phyloP scores from a whole-genome alignment of 139 green algal genomes.

The Edaphochlamys debaryana region DNA sequence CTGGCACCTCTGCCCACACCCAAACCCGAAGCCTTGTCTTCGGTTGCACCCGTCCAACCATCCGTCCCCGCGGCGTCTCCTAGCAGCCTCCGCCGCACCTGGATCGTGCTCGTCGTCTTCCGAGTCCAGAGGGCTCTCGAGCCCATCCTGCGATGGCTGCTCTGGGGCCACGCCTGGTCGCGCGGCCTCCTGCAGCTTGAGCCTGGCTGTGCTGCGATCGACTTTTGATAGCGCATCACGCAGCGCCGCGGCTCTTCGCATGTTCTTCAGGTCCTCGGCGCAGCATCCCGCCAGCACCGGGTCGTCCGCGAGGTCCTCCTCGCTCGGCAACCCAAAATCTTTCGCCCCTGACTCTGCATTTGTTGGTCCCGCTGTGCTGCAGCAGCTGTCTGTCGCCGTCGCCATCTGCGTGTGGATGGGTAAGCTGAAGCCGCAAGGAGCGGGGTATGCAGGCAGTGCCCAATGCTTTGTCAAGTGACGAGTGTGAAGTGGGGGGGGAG shows the following conservation, averaged over 20 bases:
- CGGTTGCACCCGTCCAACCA: too few relatives aligned
- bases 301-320: slow-evolving; percentile 6
- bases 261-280: slow-evolving; percentile 20
- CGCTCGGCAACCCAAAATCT: slow-evolving; percentile 9
- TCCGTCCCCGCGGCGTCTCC: too few relatives aligned
- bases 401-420: too few relatives aligned
- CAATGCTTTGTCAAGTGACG: too few relatives aligned
- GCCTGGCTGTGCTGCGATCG: neutral
- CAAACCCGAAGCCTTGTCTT: neutral
- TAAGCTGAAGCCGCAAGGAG: too few relatives aligned
- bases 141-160: neutral
- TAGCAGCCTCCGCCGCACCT: neutral
- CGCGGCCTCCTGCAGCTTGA: slow-evolving; percentile 3
- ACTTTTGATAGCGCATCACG: neutral
- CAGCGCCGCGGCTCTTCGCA: neutral
- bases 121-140: neutral
- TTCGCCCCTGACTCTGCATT: too few relatives aligned
- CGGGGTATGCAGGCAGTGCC: too few relatives aligned
- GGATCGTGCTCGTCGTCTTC: neutral
- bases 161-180: neutral
- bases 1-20: too few relatives aligned
- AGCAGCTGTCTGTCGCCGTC: too few relatives aligned
- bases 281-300: slow-evolving; percentile 28
- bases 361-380: too few relatives aligned
- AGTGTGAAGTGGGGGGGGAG: too few relatives aligned